A percentile compares a stretch with the other conserved stretches of the same genome.
Conservation (phyloP, 768 basidiomycete genomes). For the Brasilioporus rufonigricans region DNA sequence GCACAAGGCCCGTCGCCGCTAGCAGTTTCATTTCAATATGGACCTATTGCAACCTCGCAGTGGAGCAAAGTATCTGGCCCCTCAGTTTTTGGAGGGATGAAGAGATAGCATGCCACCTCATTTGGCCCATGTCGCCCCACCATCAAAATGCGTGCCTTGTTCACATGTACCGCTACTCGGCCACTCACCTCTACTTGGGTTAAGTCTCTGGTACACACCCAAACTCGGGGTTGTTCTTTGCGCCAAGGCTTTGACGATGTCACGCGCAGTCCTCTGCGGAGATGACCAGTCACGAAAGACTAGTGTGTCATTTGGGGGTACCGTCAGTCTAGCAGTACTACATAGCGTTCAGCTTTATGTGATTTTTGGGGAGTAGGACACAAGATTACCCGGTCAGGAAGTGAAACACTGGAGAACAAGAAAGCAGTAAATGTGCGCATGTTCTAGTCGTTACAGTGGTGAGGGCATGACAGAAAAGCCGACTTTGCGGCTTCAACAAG, state of each 20-base stretch:
- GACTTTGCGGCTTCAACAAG: conserved; percentile 20
- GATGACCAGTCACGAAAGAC: conserved; percentile 3
- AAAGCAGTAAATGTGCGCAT: conserved; percentile 46
- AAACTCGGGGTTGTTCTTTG: conserved; percentile 3
- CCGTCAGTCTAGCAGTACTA: conserved; percentile 10
- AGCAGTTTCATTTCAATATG: conserved; percentile 43
- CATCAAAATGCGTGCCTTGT: conserved; percentile 2
- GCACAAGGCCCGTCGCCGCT: conserved; percentile 19
- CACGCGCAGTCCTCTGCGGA: not conserved
- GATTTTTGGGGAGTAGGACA: conserved; percentile 19
- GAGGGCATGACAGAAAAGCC: conserved; percentile 20
- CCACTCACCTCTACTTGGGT: not conserved
- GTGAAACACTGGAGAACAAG: conserved; percentile 34
- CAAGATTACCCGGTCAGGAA: conserved; percentile 32
- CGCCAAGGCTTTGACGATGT: conserved; percentile 4
- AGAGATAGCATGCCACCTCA: conserved; percentile 44
- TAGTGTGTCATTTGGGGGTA: conserved; percentile 14
- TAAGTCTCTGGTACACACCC: conserved; percentile 4
- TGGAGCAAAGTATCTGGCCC: conserved; percentile 81
- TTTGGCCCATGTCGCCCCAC: not conserved
- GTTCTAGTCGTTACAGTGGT: conserved; percentile 69
- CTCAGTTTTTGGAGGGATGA: conserved; percentile 57
- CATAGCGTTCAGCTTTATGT: conserved; percentile 15
- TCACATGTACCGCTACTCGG: conserved; percentile 5
- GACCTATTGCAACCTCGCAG: conserved; percentile 58